phyloP scores from a whole-genome alignment of 345 rosid species.

The Populus davidiana region DNA sequence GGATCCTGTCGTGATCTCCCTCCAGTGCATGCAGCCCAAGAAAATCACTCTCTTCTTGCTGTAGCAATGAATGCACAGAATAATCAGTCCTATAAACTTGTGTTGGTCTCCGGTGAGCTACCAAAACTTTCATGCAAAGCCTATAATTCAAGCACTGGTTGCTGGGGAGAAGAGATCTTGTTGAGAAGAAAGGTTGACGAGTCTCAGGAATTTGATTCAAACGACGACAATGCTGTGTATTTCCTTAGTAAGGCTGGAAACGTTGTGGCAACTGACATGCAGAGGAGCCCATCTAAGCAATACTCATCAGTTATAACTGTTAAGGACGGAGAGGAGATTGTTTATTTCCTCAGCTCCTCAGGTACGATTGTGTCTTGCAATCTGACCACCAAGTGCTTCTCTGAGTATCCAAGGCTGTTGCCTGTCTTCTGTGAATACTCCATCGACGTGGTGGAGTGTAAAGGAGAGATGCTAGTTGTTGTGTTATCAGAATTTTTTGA shows the following conservation, averaged over 20 bases:
- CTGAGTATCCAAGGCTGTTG: constrained; percentile 70
- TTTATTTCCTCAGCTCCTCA: constrained; percentile 68
- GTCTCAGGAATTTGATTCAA: constrained; percentile 28
- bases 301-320: constrained; percentile 65
- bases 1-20: constrained; percentile 55
- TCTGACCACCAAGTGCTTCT: constrained; percentile 44
- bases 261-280: constrained; percentile 66
- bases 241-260: constrained; percentile 79
- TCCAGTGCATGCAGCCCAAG: constrained; percentile 22
- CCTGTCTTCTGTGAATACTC: constrained; percentile 72
- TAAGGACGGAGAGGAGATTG: constrained; percentile 44
- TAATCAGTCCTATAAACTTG: constrained; percentile 47
- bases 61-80: constrained; percentile 48
- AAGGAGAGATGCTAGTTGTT: constrained; percentile 64
- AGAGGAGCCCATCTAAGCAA: constrained; percentile 84
- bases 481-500: constrained; percentile 73
- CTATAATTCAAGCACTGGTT: constrained; percentile 44
- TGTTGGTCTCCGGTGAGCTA: constrained; percentile 61
- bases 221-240: constrained; percentile 52
- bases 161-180: constrained; percentile 53
- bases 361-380: constrained; percentile 71
- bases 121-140: constrained; percentile 49
- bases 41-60: constrained; percentile 53
- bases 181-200: constrained; percentile 40
- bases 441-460: constrained; percentile 69